phyloP scores from a whole-genome alignment of 805 yeast species.

The Pichia deserticola region DNA sequence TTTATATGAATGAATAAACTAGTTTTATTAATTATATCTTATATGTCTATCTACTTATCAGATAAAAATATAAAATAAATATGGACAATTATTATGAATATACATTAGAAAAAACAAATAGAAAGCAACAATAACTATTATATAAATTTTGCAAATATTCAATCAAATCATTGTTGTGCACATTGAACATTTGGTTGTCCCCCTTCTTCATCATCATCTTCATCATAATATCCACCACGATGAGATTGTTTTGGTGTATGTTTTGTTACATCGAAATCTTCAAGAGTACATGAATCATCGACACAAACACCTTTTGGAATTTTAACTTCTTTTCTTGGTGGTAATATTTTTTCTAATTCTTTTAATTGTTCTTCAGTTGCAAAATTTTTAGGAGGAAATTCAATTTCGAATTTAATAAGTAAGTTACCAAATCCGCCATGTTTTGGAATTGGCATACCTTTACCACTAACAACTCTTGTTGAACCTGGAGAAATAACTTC shows the following conservation, averaged over 20 bases:
- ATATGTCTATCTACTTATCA: too few species aligned
- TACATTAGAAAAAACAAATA: not conserved
- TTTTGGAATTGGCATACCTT: conserved; percentile 96
- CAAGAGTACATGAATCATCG: conserved; percentile 49
- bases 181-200: conserved; percentile 80
- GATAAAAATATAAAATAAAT: too few species aligned
- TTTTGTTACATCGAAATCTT: conserved; percentile 23
- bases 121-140: not conserved
- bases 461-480: conserved; percentile 75
- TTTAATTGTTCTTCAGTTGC: conserved; percentile 69
- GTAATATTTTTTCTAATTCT: conserved; percentile 68
- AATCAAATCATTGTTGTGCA: conserved; percentile 68
- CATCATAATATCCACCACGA: conserved; percentile 35
- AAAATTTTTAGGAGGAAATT: conserved; percentile 76
- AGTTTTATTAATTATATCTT: too few species aligned
- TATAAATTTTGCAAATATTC: not conserved
- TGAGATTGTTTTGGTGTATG: conserved; percentile 27
- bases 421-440: conserved; percentile 85
- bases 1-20: too few species aligned
- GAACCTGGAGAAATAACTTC: conserved; percentile 85
- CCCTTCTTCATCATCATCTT: conserved; percentile 47
- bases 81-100: too few species aligned
- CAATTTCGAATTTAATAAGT: conserved; percentile 76
- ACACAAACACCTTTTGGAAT: conserved; percentile 69
- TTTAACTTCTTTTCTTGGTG: conserved; percentile 55